Conservation (phyloP, 768 basidiomycete species). For the Suillus ampliporus region DNA sequence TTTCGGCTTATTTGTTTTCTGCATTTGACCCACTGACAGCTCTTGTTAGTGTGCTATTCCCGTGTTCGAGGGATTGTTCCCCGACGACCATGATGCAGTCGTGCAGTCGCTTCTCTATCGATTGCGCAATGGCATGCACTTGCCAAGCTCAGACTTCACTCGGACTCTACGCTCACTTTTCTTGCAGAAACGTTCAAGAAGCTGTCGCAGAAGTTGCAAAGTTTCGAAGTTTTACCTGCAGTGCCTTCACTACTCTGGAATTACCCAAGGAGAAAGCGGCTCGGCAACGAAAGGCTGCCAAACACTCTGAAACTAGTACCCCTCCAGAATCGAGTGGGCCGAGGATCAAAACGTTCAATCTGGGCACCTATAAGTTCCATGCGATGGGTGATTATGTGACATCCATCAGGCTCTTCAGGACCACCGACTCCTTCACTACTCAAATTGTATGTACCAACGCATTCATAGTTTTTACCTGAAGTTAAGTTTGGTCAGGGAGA, state of each 20-base stretch:
- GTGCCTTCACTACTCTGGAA: slow-evolving; percentile 32
- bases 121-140: slow-evolving; percentile 19
- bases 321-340: not conserved
- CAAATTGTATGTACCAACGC: slow-evolving; percentile 18
- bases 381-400: slow-evolving; percentile 24
- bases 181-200: slow-evolving; percentile 33
- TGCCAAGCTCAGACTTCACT: slow-evolving; percentile 41
- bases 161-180: slow-evolving; percentile 19
- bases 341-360: slow-evolving; percentile 21
- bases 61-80: slow-evolving; percentile 34
- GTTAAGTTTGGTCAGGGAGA: too few relatives aligned
- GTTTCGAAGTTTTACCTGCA: slow-evolving; percentile 31
- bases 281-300: slow-evolving; percentile 17
- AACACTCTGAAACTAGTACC: not conserved
- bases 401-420: slow-evolving; percentile 29
- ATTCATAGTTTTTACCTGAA: not conserved
- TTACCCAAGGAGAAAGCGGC: slow-evolving; percentile 35
- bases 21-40: too few relatives aligned
- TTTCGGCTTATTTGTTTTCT: too few relatives aligned
- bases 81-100: slow-evolving; percentile 10
- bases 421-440: slow-evolving; percentile 31
- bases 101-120: too few relatives aligned
- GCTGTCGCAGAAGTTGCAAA: slow-evolving; percentile 18
- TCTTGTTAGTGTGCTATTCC: slow-evolving; percentile 35
- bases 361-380: slow-evolving; percentile 33